Conservation (phyloP, 805 yeast species). For the Candida vartiovaarae region DNA sequence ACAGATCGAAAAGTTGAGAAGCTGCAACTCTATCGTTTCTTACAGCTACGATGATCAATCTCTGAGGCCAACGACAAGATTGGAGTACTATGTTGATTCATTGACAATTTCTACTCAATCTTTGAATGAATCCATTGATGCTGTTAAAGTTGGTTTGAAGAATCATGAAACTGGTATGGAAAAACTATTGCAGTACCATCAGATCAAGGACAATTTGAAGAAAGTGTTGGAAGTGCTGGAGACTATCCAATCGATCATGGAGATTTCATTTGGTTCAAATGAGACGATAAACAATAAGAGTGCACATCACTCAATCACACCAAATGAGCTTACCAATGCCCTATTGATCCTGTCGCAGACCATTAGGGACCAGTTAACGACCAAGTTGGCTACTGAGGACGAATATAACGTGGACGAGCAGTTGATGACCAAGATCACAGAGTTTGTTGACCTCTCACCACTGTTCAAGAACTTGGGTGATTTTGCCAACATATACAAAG, state of each 20-base stretch:
- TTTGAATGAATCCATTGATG: slow-evolving; percentile 40
- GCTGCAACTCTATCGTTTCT: slow-evolving; percentile 44
- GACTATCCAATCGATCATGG: slow-evolving; percentile 33
- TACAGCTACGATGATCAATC: slow-evolving; percentile 28
- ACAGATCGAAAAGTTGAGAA: slow-evolving; percentile 41
- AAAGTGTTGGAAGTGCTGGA: slow-evolving; percentile 42
- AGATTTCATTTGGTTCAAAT: slow-evolving; percentile 19
- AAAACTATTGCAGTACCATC: slow-evolving; percentile 37
- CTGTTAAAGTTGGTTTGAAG: slow-evolving; percentile 18
- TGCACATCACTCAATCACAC: slow-evolving; percentile 21
- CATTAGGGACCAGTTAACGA: slow-evolving; percentile 34
- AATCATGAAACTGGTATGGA: slow-evolving; percentile 22
- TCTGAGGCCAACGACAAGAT: slow-evolving; percentile 42
- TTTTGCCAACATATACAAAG: slow-evolving; percentile 38
- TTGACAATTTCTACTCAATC: slow-evolving; percentile 52
- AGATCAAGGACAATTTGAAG: slow-evolving; percentile 37
- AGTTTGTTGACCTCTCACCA: slow-evolving; percentile 41
- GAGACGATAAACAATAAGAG: not conserved
- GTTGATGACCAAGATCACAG: slow-evolving; percentile 36
- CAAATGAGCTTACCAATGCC: slow-evolving; percentile 30
- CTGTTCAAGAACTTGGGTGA: slow-evolving; percentile 45
- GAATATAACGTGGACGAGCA: slow-evolving; percentile 26
- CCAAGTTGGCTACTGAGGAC: slow-evolving; percentile 18
- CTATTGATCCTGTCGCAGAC: slow-evolving; percentile 39
- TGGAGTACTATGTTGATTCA: slow-evolving; percentile 61